phyloP scores from a whole-genome alignment of 176 grass and related monocot species.

The Puccinellia tenuiflora region DNA sequence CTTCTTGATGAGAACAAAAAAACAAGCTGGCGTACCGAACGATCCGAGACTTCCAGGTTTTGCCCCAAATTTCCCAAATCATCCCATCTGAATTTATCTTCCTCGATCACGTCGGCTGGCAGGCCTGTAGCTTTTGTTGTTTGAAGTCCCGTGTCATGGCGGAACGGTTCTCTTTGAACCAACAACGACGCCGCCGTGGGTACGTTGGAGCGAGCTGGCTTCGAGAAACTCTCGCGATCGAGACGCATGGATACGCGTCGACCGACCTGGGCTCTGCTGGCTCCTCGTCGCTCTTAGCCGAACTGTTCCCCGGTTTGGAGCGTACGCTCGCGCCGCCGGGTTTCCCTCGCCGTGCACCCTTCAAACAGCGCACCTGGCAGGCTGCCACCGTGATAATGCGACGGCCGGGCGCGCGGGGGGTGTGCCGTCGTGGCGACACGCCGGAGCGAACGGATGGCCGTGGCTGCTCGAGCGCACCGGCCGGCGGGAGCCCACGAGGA shows the following conservation, averaged over 20 bases:
- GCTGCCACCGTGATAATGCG: not conserved
- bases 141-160: not conserved
- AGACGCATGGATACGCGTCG: not conserved
- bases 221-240: not conserved
- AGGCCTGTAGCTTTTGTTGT: not conserved
- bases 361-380: constrained; percentile 5
- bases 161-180: not conserved
- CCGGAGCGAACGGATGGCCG: not conserved
- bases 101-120: not conserved
- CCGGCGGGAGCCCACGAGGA: not conserved
- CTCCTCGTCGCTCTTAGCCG: not conserved
- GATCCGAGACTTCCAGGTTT: not conserved
- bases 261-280: not conserved
- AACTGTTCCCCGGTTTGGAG: constrained; percentile 13
- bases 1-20: not conserved
- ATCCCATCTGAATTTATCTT: not conserved
- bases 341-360: not conserved
- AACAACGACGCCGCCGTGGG: not conserved
- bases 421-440: not conserved
- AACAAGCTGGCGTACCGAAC: constrained; percentile 9
- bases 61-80: not conserved
- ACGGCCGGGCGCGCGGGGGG: no score
- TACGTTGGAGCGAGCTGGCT: not conserved
- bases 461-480: not conserved
- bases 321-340: not conserved